Conservation (phyloP, 2,329 filamentous ascomycete species). For the Diaporthe helianthi region DNA sequence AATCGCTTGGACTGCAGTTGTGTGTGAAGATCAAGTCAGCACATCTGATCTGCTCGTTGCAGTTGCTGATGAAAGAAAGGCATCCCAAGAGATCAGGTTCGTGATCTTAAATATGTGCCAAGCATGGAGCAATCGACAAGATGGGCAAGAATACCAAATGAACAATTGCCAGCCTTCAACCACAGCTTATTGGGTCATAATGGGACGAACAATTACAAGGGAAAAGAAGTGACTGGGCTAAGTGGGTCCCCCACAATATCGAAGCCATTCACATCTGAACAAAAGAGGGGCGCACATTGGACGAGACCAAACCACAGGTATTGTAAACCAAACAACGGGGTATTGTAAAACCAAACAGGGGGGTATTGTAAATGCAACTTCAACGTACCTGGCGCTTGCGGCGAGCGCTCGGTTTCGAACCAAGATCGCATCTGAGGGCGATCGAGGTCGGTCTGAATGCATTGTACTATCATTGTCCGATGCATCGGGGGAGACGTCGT, state of each 20-base stretch:
- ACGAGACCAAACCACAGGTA: neutral
- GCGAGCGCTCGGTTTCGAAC: conserved; percentile 21
- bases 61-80: neutral
- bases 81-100: neutral
- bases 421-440: conserved; percentile 32
- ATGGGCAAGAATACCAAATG: neutral
- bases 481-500: conserved; percentile 26
- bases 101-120: conserved; percentile 12
- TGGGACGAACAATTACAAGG: neutral
- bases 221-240: neutral
- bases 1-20: conserved; percentile 26
- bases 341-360: no score
- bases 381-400: conserved; percentile 33
- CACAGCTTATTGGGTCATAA: conserved; percentile 1
- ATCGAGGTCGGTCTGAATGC: conserved; percentile 24
- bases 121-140: neutral
- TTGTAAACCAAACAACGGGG: neutral
- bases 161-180: neutral
- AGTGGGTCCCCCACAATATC: neutral
- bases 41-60: neutral
- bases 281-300: conserved; percentile 10
- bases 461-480: conserved; percentile 33
- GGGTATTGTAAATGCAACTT: neutral
- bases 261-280: conserved; percentile 19
- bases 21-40: conserved; percentile 30